Evolutionary conservation across 139 green algal genomes (phyloP).

Genomic region (Auxenochlorella pyrenoidosa): DNA sequence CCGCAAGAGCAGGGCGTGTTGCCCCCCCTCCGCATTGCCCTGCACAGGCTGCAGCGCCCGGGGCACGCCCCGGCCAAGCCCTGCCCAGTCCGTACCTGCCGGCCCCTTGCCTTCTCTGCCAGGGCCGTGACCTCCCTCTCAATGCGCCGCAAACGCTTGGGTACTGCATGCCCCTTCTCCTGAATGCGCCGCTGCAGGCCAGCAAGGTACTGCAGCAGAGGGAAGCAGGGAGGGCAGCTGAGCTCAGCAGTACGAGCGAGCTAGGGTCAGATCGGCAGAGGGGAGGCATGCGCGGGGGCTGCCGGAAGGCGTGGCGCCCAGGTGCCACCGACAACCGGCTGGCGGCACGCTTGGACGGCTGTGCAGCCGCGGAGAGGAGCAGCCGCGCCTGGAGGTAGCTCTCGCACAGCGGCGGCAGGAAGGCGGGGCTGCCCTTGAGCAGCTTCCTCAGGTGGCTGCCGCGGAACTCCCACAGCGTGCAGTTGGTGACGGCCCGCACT

Average conservation of each 20-base stretch:
- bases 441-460: constrained; percentile 9
- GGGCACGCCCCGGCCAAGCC: too few relatives aligned
- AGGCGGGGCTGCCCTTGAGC: constrained; percentile 7
- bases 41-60: too few relatives aligned
- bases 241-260: too few relatives aligned
- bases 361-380: neutral
- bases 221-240: neutral
- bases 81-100: too few relatives aligned
- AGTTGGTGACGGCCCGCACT: constrained; percentile 36
- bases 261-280: too few relatives aligned
- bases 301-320: too few relatives aligned
- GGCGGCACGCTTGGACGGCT: neutral
- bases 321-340: too few relatives aligned
- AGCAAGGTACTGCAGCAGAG: constrained; percentile 23
- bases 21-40: too few relatives aligned
- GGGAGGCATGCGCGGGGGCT: too few relatives aligned
- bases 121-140: neutral
- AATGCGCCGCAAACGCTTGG: constrained; percentile 4
- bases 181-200: neutral
- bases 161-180: neutral
- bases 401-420: constrained; percentile 32
- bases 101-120: neutral
- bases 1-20: too few relatives aligned
- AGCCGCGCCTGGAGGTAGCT: constrained; percentile 40
- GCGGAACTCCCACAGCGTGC: constrained; percentile 34